phyloP scores from a whole-genome alignment of 805 yeast genomes.

The Maudiozyma pseudohumilis region DNA sequence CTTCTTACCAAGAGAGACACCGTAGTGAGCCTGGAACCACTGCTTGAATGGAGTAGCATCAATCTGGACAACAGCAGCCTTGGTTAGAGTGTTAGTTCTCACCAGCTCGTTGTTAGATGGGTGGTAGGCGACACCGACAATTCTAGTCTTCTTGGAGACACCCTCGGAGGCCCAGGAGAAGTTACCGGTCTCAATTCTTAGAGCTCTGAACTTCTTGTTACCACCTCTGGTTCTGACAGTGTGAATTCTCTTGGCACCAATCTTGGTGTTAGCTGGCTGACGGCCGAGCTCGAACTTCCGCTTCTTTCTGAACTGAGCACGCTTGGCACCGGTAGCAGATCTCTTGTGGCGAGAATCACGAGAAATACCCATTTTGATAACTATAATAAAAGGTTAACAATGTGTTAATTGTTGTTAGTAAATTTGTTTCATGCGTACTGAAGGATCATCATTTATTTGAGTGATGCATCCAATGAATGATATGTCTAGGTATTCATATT shows the following conservation, averaged over 20 bases:
- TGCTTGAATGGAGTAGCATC: constrained; percentile 99
- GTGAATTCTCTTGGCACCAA: constrained; percentile 89
- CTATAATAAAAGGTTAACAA: constrained; percentile 5
- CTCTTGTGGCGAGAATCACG: constrained; percentile 99
- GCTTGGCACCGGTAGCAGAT: constrained; percentile 99
- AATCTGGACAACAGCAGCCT: constrained; percentile 96
- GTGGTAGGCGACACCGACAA: constrained; percentile 95
- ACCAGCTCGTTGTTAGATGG: constrained; percentile 99
- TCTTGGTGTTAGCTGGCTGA: constrained; percentile 99
- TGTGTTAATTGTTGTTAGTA: constrained; percentile 11
- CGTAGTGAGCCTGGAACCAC: constrained; percentile 98
- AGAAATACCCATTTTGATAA: constrained; percentile 93
- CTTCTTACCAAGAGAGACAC: constrained; percentile 87
- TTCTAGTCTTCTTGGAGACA: constrained; percentile 97
- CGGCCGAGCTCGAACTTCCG: constrained; percentile 99
- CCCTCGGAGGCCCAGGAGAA: constrained; percentile 99
- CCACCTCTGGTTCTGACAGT: constrained; percentile 99
- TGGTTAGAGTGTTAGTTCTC: constrained; percentile 99
- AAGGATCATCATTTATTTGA: too few relatives aligned
- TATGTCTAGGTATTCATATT: too few relatives aligned
- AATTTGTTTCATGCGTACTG: background rate
- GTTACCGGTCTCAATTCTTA: constrained; percentile 98
- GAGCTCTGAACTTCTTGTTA: constrained; percentile 98
- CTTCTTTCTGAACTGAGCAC: constrained; percentile 99
- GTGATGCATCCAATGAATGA: too few relatives aligned